Base-by-base conservation (phyloP, 2,329 filamentous ascomycete species). In the Teratosphaeriaceae sp. region DNA sequence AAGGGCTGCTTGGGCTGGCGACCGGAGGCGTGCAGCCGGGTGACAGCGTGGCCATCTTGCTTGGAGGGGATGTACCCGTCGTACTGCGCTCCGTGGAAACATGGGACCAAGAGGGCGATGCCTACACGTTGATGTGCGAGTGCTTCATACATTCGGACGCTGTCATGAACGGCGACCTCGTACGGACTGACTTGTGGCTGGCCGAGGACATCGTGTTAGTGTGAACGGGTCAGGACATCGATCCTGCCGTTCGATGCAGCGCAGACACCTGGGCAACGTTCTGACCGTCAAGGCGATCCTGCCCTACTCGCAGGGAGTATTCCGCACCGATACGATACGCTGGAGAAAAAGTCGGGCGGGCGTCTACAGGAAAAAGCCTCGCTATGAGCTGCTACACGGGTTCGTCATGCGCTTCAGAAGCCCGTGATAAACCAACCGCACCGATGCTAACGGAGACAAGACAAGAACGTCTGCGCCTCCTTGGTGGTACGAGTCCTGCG, bases 41-140 rank as follows among this genome's bases (percentile, higher is more conserved):
- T 3, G 58, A 60, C 34, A 31, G 47, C 11, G 23, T 57, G 13
- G 57, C 52, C 2, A 45, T 59, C 2, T 20, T 60, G 8, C 38
- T 58, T 2, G 55, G 56, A 8, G 56, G 55, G 2, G 58, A 61
- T 40, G 57, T 59, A 6, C 58, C 57, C 5, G 48, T 60, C 15
- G 43, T 58, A 2, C 42, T 61, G n/a, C 55, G 57, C 13, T 34
- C 20, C 15, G 15, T 12, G n/a, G 18, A n/a, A n/a, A 36, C 38
- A 31, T 19, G 40, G 19, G 46, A 46, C 30, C 41, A 38, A 18
- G 49, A 48, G 22, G 35, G 43, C 8, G 52, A 46, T 31, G 45
- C 48, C 5, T 59, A 49, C 41, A 41, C 42, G n/a, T 41, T 60
- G 31, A 46, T 60, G 6, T 60, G 58, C 22, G 58, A 59, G 38